Base-by-base conservation (phyloP, 257 asterid genomes). In the Primulina tabacum region DNA sequence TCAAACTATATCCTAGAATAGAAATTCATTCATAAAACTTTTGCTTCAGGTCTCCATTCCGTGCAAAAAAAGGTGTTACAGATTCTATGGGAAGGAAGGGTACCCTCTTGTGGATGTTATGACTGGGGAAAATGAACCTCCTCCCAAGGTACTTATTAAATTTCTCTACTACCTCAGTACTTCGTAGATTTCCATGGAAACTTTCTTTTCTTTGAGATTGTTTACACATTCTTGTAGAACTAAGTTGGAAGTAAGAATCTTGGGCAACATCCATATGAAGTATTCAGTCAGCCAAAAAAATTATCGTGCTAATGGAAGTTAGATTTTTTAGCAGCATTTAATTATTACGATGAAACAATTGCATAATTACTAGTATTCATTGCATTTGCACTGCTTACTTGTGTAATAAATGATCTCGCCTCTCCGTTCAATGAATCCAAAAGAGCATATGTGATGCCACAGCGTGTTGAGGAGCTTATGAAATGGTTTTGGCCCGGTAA, bases 21-120 rank as follows among this genome's bases (percentile, higher is more conserved):
- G 56, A 16, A 50, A 16, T 50, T 50, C 38, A 71, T 33, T 73
- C 52, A 69, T 69, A 62, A 64, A 56, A 61, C 5, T 80, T 67
- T 76, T 60, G 37, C 74, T 78, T 64, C 83, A 93, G 97, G 99
- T 93, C 64, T 90, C 97, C 18, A 93, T 93, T 77, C 99, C 99
- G n/a, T 93, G 97, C 88, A 93, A 93, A 73, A 93, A 93, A 67
- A 90, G 96, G 76, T 77, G 96, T 77, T 93, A 80, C 87, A 87
- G 99, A 79, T 76, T 93, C 53, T 90, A 84, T 67, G 99, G 99
- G 62, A 94, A 86, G 78, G 99, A 94, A 86, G 93, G 85, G 40
- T 94, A 89, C 75, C 86, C 99, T 75, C 96, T 94, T 60, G 97
- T 91, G 68, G 99, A 94, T 90, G 84, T 94, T 75, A 91, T 91